phyloP scores from a whole-genome alignment of 1,284 basidiomycete species.

The Marasmius oreades region DNA sequence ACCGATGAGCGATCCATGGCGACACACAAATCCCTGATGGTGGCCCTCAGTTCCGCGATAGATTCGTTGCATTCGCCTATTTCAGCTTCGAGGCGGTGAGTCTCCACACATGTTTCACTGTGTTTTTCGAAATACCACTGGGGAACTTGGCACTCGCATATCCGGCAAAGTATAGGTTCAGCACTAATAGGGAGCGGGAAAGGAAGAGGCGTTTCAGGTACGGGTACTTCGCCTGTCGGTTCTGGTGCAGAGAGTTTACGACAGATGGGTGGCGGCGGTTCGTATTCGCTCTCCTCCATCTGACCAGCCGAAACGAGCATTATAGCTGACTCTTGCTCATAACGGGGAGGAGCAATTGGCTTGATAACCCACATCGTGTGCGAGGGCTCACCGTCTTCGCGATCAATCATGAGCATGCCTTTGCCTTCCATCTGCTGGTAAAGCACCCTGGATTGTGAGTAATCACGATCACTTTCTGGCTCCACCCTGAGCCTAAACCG shows the following conservation, averaged over 20 bases:
- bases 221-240: slow-evolving; percentile 40
- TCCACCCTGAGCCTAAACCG: slow-evolving; percentile 83
- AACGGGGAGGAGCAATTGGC: slow-evolving; percentile 71
- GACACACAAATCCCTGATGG: slow-evolving; percentile 70
- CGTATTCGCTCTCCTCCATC: slow-evolving; percentile 26
- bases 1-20: slow-evolving; percentile 66
- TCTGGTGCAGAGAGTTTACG: slow-evolving; percentile 11
- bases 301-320: slow-evolving; percentile 53
- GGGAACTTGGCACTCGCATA: slow-evolving; percentile 95
- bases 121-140: slow-evolving; percentile 99
- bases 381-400: slow-evolving; percentile 80
- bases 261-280: slow-evolving; percentile 23
- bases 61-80: slow-evolving; percentile 93
- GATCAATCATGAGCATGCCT: slow-evolving; percentile 97
- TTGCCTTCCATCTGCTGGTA: slow-evolving; percentile 95
- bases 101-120: slow-evolving; percentile 98
- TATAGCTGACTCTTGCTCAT: slow-evolving; percentile 57
- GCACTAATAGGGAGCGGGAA: slow-evolving; percentile 74
- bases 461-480: slow-evolving; percentile 53
- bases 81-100: slow-evolving; percentile 95
- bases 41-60: slow-evolving; percentile 81
- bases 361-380: slow-evolving; percentile 99
- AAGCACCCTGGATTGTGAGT: slow-evolving; percentile 42
- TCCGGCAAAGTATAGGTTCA: slow-evolving; percentile 93
- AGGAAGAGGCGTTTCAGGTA: slow-evolving; percentile 65